Evolutionary conservation across 2,329 filamentous ascomycete genomes (phyloP), one percentile per base, ranked within the genome.

Genomic region (Fusarium camptoceras): DNA sequence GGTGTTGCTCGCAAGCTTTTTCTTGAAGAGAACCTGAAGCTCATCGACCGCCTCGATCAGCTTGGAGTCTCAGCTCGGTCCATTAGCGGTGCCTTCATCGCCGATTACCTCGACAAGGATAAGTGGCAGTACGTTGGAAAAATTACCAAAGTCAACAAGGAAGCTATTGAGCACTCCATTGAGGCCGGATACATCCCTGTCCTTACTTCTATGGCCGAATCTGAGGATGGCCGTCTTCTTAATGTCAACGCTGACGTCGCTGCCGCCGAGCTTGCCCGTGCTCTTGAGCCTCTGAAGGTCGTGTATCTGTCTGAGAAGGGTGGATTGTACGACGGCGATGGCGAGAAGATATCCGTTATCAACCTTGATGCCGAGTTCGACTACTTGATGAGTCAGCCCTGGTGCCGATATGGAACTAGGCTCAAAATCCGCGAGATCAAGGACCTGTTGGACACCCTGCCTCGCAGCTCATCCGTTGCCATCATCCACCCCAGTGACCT

Each of bases 281-380:
- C 92, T 59, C 85, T 99, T 56, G 91, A 98, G 81, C 96, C 96
- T 27, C 84, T 98, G 76, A 99, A 99, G 89, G 95, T 98, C 66
- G 94, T 99, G 64, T 99, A 98, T 80, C 87, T 98, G n/a, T 97
- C 94, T 8, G 96, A 99, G 84, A 98, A 98, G 87, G 96, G 96
- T 51, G 96, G 95, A 10, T 84, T 99, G 34, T 97, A 97, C 82
- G 94, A 98, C 78, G 94, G 94, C 64, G 93, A 97, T 70, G 92
- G 92, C 63, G 91, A 95, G 84, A 97, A 97, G 84, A 98, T 98
- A 77, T 97, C 95, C 8, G 93, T 92, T 64, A 98, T 98, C 83
- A 98, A 98, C 83, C 86, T 99, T 61, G 96, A 99, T 78, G 94
- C 97, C 82, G 96, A 99, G 83, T 98, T 93, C 76, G 94, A 97